Percentiles rank a stretch among this genome's conserved stretches.
Conservation (phyloP, 352 stramenopile species). For the Globisporangium cylindrosporum region DNA sequence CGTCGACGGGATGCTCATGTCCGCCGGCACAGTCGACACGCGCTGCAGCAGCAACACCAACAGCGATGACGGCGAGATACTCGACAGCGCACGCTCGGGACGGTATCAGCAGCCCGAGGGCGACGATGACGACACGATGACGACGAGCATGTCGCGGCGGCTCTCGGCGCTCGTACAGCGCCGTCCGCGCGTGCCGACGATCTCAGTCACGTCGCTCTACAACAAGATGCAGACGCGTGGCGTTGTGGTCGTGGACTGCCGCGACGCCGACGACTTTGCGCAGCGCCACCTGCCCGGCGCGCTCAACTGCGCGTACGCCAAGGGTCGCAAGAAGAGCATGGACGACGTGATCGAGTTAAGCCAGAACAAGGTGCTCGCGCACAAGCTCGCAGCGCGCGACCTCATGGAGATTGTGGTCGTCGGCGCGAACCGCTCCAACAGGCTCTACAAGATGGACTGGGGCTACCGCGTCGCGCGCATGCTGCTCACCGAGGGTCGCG, state of each 20-base stretch:
- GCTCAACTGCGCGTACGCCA: slow-evolving; percentile 49
- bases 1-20: slow-evolving; percentile 11
- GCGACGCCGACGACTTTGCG: slow-evolving; percentile 44
- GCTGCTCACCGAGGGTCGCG: slow-evolving; percentile 56
- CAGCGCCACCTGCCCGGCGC: slow-evolving; percentile 41
- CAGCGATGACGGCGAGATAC: slow-evolving; percentile 6
- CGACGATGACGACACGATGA: slow-evolving; percentile 13
- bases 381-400: slow-evolving; percentile 52
- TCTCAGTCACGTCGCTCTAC: slow-evolving; percentile 69
- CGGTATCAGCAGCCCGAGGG: background rate
- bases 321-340: slow-evolving; percentile 34
- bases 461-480: slow-evolving; percentile 66
- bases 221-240: slow-evolving; percentile 68
- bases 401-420: slow-evolving; percentile 75
- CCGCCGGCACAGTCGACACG: slow-evolving; percentile 7
- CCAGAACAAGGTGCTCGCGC: slow-evolving; percentile 30
- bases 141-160: slow-evolving; percentile 24
- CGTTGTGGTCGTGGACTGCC: slow-evolving; percentile 69
- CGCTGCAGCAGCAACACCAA: slow-evolving; percentile 8
- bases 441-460: slow-evolving; percentile 67
- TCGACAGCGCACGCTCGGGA: slow-evolving; percentile 12
- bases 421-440: slow-evolving; percentile 44
- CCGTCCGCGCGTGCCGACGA: slow-evolving; percentile 42
- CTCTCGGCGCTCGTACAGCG: slow-evolving; percentile 24
- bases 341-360: slow-evolving; percentile 47